Base-by-base conservation (phyloP, 495 filamentous ascomycete genomes). In the Podospora pseudopauciseta region DNA sequence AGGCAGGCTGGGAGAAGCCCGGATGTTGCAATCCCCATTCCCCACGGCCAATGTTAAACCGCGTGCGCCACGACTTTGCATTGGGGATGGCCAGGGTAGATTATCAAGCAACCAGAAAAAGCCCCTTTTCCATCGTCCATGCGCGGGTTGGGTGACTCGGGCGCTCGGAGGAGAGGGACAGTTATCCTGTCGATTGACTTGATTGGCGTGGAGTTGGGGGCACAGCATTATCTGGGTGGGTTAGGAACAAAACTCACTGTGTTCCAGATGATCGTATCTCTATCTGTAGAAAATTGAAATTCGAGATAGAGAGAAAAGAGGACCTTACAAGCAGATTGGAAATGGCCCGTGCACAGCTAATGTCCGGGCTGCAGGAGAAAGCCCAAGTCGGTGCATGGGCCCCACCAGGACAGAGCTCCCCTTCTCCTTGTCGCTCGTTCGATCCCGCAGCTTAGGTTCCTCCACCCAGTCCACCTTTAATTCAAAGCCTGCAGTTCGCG, bases 311-410 rank as follows among this genome's bases (percentile, higher is more conserved):
- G n/a, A 7, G 23, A 23, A 1, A 23, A 23, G 23, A 23, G 23
- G 23, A 23, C 23, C 23, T 23, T 23, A 23, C 23, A 23, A 23
- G 26, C 18, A 3, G 34, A 66, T 44, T 20, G 64, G 55, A n/a
- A 30, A 60, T 68, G 67, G 67, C 54, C 68, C 49, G 68, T 69
- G 68, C 68, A 44, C 57, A 3, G n/a, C 64, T 59, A 62, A 69
- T 69, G 67, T 63, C 57, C 27, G 58, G 39, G 56, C 57, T 69
- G 67, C 67, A 69, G 58, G 67, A 63, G 27, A 55, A 23, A 19
- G 20, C 20, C 7, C 65, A 16, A 44, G 55, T 13, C 15, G 28
- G 32, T 60, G n/a, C 28, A 34, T 27, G 23, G 44, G 20, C 67
- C 67, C 57, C 61, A 63, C 62, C 26, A 59, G 44, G 49, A 18